phyloP scores from a whole-genome alignment of 352 stramenopile genomes.

The Phytophthora meadii region DNA sequence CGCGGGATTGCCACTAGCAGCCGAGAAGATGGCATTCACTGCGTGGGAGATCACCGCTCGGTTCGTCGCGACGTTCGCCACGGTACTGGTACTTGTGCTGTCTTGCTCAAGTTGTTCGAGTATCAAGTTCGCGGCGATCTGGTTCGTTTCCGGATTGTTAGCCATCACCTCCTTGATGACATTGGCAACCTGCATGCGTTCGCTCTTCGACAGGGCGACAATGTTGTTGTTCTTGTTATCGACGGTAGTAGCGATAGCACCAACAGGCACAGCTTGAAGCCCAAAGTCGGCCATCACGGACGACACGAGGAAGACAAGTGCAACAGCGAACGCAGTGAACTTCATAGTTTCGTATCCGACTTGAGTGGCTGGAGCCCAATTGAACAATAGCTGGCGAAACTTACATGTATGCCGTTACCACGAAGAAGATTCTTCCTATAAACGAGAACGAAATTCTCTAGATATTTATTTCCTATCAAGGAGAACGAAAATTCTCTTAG shows the following conservation, averaged over 20 bases:
- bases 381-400: slow-evolving; percentile 11
- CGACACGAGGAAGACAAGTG: slow-evolving; percentile 14
- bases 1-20: neutral
- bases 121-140: neutral
- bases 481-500: no score
- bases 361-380: slow-evolving; percentile 19
- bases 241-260: neutral
- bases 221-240: slow-evolving; percentile 9
- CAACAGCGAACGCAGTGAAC: slow-evolving; percentile 2
- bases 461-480: no score
- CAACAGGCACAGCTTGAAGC: slow-evolving; percentile 2
- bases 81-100: neutral
- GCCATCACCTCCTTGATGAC: slow-evolving; percentile 21
- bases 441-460: neutral
- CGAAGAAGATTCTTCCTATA: neutral
- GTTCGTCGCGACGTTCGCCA: slow-evolving; percentile 7
- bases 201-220: slow-evolving; percentile 16
- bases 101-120: slow-evolving; percentile 3
- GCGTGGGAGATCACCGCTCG: slow-evolving; percentile 7
- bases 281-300: slow-evolving; percentile 7
- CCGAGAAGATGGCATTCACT: neutral
- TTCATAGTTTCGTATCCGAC: slow-evolving; percentile 10
- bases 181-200: slow-evolving; percentile 19
- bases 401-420: neutral
- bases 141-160: slow-evolving; percentile 5